phyloP scores from a whole-genome alignment of 208 protist genomes.

The Leishmania gerbilli region DNA sequence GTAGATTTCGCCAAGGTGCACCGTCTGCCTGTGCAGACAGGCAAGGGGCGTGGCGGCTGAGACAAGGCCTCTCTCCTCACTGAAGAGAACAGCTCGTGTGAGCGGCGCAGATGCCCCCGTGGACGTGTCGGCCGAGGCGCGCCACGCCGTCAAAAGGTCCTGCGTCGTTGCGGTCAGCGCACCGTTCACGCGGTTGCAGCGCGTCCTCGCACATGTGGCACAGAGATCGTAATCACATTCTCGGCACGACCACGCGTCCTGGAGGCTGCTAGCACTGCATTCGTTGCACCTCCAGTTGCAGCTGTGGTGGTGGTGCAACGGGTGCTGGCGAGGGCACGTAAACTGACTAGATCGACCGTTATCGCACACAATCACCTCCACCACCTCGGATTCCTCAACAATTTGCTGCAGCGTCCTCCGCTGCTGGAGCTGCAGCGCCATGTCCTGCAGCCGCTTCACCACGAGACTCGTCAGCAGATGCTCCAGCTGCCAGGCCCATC shows the following conservation, averaged over 20 bases:
- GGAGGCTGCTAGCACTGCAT: constrained; percentile 42
- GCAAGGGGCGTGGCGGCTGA: constrained; percentile 19
- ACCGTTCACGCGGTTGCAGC: constrained; percentile 46
- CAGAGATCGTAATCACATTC: constrained; percentile 87
- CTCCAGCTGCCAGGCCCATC: constrained; percentile 22
- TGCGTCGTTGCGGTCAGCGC: constrained; percentile 54
- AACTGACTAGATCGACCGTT: constrained; percentile 3
- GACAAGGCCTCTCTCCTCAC: constrained; percentile 35
- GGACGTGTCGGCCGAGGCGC: neutral
- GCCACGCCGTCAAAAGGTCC: constrained; percentile 47
- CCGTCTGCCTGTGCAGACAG: neutral
- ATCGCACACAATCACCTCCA: constrained; percentile 20
- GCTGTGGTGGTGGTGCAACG: constrained; percentile 67
- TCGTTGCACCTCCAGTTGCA: constrained; percentile 76
- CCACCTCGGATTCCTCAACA: constrained; percentile 26
- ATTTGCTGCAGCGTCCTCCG: constrained; percentile 17
- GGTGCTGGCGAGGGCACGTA: constrained; percentile 55
- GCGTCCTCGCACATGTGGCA: constrained; percentile 44
- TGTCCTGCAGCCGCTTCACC: constrained; percentile 24
- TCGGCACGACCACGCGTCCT: constrained; percentile 70
- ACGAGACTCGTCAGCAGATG: constrained; percentile 19
- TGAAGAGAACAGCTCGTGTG: constrained; percentile 31
- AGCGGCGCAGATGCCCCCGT: neutral
- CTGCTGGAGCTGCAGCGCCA: constrained; percentile 11
- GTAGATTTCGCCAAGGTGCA: constrained; percentile 27